Conservation (phyloP, 2,329 filamentous ascomycete genomes). For the Ciborinia camelliae region DNA sequence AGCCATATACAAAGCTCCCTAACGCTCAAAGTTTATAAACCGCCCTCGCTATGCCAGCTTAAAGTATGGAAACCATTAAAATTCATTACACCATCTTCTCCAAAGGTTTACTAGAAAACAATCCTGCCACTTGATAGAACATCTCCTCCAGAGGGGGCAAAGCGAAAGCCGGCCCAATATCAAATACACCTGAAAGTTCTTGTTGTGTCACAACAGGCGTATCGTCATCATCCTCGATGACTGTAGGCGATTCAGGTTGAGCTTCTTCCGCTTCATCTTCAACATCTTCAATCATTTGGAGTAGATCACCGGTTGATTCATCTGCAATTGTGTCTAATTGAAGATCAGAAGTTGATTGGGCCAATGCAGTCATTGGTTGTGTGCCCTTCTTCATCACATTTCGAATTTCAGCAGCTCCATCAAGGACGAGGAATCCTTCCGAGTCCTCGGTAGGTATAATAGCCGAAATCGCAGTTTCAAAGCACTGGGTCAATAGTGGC, state of each 20-base stretch:
- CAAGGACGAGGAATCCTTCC: slow-evolving; percentile 71
- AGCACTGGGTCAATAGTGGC: slow-evolving; percentile 56
- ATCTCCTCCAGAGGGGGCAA: slow-evolving; percentile 70
- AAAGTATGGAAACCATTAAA: slow-evolving; percentile 17
- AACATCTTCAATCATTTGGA: slow-evolving; percentile 32
- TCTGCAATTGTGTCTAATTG: slow-evolving; percentile 39
- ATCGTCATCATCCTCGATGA: slow-evolving; percentile 50
- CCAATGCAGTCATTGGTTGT: slow-evolving; percentile 49
- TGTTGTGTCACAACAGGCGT: slow-evolving; percentile 64
- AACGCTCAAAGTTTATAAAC: slow-evolving; percentile 24
- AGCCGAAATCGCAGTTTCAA: slow-evolving; percentile 59
- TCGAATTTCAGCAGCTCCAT: slow-evolving; percentile 71
- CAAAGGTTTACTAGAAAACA: slow-evolving; percentile 58
- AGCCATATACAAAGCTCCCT: slow-evolving; percentile 19
- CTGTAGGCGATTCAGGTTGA: slow-evolving; percentile 34
- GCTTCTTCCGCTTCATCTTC: slow-evolving; percentile 37
- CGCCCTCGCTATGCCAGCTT: slow-evolving; percentile 23
- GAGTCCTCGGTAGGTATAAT: slow-evolving; percentile 61
- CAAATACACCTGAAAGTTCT: slow-evolving; percentile 66
- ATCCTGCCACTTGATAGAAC: slow-evolving; percentile 67
- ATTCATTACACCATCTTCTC: slow-evolving; percentile 14
- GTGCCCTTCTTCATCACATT: slow-evolving; percentile 58
- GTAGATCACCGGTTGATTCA: slow-evolving; percentile 26
- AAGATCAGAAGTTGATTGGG: slow-evolving; percentile 51
- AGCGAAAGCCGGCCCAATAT: slow-evolving; percentile 64